These are phyloP conservation scores for Polytrichum formosum DNA, from an alignment of 225 moss, liverwort and hornwort genomes.

Conservation along the genomic window DNA sequence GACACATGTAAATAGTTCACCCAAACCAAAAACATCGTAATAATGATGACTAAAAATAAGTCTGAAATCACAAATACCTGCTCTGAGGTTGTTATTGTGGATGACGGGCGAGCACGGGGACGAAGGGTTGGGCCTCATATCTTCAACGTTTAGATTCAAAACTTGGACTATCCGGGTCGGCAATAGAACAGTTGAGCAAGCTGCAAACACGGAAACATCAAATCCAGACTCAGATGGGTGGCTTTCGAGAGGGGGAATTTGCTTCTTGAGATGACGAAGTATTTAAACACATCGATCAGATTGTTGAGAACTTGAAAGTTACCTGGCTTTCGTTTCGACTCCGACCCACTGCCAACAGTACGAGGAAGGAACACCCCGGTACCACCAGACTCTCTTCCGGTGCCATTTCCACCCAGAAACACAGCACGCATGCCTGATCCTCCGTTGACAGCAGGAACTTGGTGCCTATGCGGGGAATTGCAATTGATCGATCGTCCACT, in stretches of 20 bases:
- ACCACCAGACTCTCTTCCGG: conserved; percentile 74
- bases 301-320: too few relatives aligned
- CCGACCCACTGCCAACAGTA: conserved; percentile 36
- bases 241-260: too few relatives aligned
- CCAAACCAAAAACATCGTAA: conserved; percentile 10
- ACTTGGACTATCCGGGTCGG: conserved; percentile 58
- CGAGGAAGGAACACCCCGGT: conserved; percentile 93
- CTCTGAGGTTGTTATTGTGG: too few relatives aligned
- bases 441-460: conserved; percentile 33
- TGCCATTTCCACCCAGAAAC: conserved; percentile 62
- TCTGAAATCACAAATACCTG: too few relatives aligned
- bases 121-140: conserved; percentile 38
- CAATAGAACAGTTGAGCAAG: conserved; percentile 51
- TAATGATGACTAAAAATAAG: not conserved
- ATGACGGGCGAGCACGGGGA: conserved; percentile 2
- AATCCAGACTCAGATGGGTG: not conserved
- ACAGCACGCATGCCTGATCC: conserved; percentile 92
- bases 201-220: conserved; percentile 14
- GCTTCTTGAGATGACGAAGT: too few relatives aligned
- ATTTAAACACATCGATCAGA: too few relatives aligned
- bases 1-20: not conserved
- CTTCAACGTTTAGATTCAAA: conserved; percentile 50
- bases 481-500: conserved; percentile 28
- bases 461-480: conserved; percentile 39
- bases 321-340: conserved; percentile 19